A percentile compares a stretch with the other conserved stretches of the same genome.
Evolutionary conservation across 108 stramenopile genomes (phyloP).

Genomic region (Stephanodiscus triporus): DNA sequence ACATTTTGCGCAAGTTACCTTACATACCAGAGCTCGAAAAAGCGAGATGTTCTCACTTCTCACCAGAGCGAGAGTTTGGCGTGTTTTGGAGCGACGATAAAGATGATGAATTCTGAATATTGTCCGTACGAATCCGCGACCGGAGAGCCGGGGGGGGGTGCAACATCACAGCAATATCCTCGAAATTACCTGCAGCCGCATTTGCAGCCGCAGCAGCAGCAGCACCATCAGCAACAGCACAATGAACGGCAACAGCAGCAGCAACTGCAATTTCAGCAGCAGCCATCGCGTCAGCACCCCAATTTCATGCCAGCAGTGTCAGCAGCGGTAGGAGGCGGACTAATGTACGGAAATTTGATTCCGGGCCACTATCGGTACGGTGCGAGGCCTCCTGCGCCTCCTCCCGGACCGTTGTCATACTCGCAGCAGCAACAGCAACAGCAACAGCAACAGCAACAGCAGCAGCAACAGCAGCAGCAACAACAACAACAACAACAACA

Average conservation of each 20-base stretch:
- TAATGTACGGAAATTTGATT: conserved; percentile 47
- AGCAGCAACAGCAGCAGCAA: not conserved
- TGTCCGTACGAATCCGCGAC: too few relatives aligned
- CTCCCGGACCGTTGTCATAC: conserved; percentile 40
- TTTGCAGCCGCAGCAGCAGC: not conserved
- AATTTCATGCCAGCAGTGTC: not conserved
- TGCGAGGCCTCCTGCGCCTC: conserved; percentile 31
- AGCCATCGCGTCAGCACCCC: conserved; percentile 3
- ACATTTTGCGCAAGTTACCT: too few relatives aligned
- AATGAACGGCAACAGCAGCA: not conserved
- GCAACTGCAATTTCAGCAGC: not conserved
- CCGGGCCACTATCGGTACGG: conserved; percentile 53
- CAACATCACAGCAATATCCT: not conserved
- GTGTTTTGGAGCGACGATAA: not conserved
- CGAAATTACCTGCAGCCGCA: not conserved
- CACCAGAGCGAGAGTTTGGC: too few relatives aligned
- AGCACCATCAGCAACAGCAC: not conserved
- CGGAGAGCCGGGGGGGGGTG: not conserved
- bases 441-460: conserved; percentile 12
- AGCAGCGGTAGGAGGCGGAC: conserved; percentile 30
- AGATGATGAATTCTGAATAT: not conserved
- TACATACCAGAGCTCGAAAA: too few relatives aligned
- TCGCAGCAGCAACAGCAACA: conserved; percentile 15
- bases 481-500: conserved; percentile 1
- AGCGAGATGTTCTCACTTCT: too few relatives aligned